These are phyloP conservation scores for Hyaloscypha hepaticicola DNA, from an alignment of 495 filamentous ascomycete species.

Conservation along the genomic window DNA sequence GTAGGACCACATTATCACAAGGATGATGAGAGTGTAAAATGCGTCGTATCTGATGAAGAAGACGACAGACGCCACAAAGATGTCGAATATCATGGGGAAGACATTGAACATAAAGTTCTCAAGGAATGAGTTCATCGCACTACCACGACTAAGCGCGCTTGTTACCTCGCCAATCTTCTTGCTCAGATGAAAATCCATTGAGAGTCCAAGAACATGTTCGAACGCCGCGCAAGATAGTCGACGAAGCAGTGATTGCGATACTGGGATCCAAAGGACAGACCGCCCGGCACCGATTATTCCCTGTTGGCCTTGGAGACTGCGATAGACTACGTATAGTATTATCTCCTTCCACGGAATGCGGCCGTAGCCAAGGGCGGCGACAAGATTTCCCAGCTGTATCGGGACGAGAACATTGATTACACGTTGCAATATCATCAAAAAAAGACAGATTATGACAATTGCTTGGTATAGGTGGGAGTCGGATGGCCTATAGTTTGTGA, in stretches of 20 bases:
- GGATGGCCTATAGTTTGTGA: slow-evolving; percentile 27
- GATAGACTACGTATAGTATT: slow-evolving; percentile 15
- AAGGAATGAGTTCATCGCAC: slow-evolving; percentile 20
- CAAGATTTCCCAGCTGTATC: slow-evolving; percentile 14
- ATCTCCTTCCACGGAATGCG: slow-evolving; percentile 15
- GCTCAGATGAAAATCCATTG: slow-evolving; percentile 22
- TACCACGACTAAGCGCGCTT: slow-evolving; percentile 17
- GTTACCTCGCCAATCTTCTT: slow-evolving; percentile 21
- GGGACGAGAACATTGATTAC: slow-evolving; percentile 18
- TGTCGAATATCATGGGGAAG: slow-evolving; percentile 20
- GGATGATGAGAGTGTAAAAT: slow-evolving; percentile 17
- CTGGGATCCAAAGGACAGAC: slow-evolving; percentile 19
- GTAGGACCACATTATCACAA: slow-evolving; percentile 20
- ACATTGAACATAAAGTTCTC: slow-evolving; percentile 18
- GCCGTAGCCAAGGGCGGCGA: slow-evolving; percentile 13
- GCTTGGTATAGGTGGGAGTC: slow-evolving; percentile 30
- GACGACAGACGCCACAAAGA: slow-evolving; percentile 11
- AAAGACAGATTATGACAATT: slow-evolving; percentile 25
- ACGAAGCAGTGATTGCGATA: slow-evolving; percentile 13
- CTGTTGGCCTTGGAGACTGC: slow-evolving; percentile 18
- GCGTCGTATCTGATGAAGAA: slow-evolving; percentile 20
- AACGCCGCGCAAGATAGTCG: slow-evolving; percentile 20
- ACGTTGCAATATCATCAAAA: slow-evolving; percentile 26
- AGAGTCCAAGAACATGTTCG: slow-evolving; percentile 15
- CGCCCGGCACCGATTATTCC: slow-evolving; percentile 16